phyloP scores from a whole-genome alignment of 768 basidiomycete genomes.

The Lentinula lateritia region DNA sequence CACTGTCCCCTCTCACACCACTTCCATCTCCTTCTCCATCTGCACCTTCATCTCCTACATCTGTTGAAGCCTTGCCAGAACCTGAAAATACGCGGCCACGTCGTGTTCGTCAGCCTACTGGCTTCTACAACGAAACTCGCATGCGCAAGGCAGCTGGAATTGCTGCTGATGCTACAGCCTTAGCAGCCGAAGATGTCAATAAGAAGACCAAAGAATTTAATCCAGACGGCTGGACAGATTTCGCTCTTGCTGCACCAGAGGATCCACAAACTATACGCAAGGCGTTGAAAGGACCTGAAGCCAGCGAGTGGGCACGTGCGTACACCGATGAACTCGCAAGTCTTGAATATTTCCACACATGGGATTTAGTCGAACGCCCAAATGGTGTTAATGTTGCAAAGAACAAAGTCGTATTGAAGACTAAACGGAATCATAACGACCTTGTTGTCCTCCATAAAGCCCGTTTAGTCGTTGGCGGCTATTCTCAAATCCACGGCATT shows the following conservation, averaged over 20 bases:
- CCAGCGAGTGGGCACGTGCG: neutral
- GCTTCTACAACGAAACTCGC: neutral
- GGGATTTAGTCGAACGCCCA: conserved; percentile 16
- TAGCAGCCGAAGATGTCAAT: no score
- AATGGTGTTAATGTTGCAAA: conserved; percentile 17
- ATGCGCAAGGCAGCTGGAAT: neutral
- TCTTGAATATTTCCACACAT: conserved; percentile 14
- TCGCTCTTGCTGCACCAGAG: neutral
- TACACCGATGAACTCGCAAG: conserved; percentile 5
- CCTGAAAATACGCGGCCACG: neutral
- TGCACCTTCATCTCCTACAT: neutral
- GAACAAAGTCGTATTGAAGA: conserved; percentile 5
- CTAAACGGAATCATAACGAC: conserved; percentile 17
- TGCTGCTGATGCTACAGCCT: neutral
- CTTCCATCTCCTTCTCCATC: neutral
- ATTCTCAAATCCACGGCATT: conserved; percentile 22
- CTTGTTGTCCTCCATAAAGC: conserved; percentile 16
- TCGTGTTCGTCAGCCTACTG: neutral
- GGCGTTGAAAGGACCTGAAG: conserved; percentile 1
- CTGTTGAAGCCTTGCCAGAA: neutral
- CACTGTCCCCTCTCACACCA: neutral
- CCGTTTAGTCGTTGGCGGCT: conserved; percentile 20
- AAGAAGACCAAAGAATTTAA: no score
- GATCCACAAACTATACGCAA: neutral
- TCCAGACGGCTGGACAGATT: neutral